Conservation (phyloP, 345 rosid species). For the Turritis glabra region DNA sequence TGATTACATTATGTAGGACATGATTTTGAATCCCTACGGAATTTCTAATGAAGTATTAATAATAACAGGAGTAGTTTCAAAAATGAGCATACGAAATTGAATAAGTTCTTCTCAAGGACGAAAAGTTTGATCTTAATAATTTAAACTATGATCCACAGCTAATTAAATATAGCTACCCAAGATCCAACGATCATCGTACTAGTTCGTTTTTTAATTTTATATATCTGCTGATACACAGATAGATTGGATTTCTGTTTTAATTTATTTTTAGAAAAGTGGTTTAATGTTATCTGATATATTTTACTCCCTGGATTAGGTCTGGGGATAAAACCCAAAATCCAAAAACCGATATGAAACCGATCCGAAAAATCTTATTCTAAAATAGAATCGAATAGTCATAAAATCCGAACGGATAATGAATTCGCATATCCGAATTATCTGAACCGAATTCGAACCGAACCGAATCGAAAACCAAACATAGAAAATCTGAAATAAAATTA, state of each 20-base stretch:
- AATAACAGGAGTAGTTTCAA: not conserved
- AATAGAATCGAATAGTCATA: too few species aligned
- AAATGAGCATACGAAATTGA: not conserved
- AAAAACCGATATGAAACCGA: too few species aligned
- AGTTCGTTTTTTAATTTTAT: not conserved
- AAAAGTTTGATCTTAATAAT: not conserved
- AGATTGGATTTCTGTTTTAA: not conserved
- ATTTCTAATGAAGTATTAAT: not conserved
- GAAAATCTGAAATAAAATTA: too few species aligned
- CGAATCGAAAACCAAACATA: too few species aligned
- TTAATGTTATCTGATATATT: not conserved
- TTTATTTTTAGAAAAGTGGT: not conserved
- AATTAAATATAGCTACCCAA: not conserved
- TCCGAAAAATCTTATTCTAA: too few species aligned
- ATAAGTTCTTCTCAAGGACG: not conserved
- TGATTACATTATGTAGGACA: constrained; percentile 5
- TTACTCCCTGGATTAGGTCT: not conserved
- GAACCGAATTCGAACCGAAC: too few species aligned
- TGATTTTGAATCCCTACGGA: not conserved
- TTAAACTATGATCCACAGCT: not conserved
- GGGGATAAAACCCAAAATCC: too few species aligned
- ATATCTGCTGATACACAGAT: not conserved
- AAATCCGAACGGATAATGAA: too few species aligned
- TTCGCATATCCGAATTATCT: too few species aligned
- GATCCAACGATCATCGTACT: not conserved